Evolutionary conservation across 2,329 filamentous ascomycete species (phyloP).

Genomic region (Dactylonectria estremocensis): DNA sequence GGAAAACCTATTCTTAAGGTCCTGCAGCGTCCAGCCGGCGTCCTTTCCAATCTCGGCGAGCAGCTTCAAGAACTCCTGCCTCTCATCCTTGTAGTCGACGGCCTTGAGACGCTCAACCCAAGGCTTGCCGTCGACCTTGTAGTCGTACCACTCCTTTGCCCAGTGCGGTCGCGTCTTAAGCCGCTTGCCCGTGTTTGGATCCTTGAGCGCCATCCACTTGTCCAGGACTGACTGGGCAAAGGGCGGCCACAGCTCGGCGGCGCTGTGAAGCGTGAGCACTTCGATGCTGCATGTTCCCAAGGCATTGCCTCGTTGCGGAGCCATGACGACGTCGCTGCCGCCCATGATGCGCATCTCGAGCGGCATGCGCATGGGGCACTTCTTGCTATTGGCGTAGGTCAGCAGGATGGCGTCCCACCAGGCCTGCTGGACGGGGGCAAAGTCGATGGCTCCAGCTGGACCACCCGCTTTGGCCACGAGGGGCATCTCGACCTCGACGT

Average conservation of each 20-base stretch:
- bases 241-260: slow-evolving; percentile 15
- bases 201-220: slow-evolving; percentile 29
- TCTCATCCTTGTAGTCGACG: slow-evolving; percentile 26
- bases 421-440: slow-evolving; percentile 22
- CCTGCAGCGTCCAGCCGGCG: neutral
- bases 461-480: slow-evolving; percentile 12
- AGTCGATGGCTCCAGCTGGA: slow-evolving; percentile 5
- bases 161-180: slow-evolving; percentile 23
- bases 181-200: slow-evolving; percentile 16
- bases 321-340: slow-evolving; percentile 30
- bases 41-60: neutral
- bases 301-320: slow-evolving; percentile 27
- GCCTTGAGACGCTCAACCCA: slow-evolving; percentile 22
- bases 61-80: neutral
- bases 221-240: slow-evolving; percentile 30
- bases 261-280: slow-evolving; percentile 19
- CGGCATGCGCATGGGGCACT: slow-evolving; percentile 34
- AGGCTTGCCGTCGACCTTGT: slow-evolving; percentile 23
- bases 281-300: slow-evolving; percentile 30
- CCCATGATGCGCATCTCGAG: slow-evolving; percentile 37
- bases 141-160: slow-evolving; percentile 34
- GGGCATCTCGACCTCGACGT: slow-evolving; percentile 33
- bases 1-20: neutral
- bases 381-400: slow-evolving; percentile 25
- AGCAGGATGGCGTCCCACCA: slow-evolving; percentile 34